Conservation (phyloP, 768 basidiomycete species). For the Lyophyllum shimeji region DNA sequence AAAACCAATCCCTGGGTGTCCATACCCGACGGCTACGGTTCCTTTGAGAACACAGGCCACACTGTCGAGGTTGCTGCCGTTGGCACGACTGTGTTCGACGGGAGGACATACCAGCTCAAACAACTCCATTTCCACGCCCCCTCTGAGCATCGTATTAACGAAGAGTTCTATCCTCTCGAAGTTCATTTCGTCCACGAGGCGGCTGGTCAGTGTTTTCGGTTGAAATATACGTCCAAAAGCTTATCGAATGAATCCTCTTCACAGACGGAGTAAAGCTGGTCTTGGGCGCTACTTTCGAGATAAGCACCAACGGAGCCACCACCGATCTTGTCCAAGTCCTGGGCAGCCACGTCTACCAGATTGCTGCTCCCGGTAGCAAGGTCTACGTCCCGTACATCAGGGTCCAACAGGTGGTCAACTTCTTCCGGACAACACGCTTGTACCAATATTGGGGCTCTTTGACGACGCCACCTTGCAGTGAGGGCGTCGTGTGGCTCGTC, state of each 20-base stretch:
- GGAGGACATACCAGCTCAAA: neutral
- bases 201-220: neutral
- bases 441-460: slow-evolving; percentile 10
- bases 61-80: slow-evolving; percentile 4
- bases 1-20: neutral
- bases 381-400: neutral
- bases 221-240: neutral
- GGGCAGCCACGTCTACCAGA: neutral
- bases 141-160: slow-evolving; percentile 9
- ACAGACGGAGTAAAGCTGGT: slow-evolving; percentile 7
- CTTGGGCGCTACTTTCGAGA: slow-evolving; percentile 6
- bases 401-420: neutral
- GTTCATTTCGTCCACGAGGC: slow-evolving; percentile 7
- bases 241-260: neutral
- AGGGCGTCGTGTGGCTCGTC: slow-evolving; percentile 9
- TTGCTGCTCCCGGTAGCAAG: slow-evolving; percentile 1
- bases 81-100: slow-evolving; percentile 2
- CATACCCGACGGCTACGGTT: slow-evolving; percentile 1
- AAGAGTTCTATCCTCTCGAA: slow-evolving; percentile 9
- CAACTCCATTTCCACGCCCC: slow-evolving; percentile 12
- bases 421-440: neutral
- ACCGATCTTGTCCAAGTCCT: slow-evolving; percentile 2
- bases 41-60: slow-evolving; percentile 4
- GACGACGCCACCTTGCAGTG: slow-evolving; percentile 12
- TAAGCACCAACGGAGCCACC: slow-evolving; percentile 4